Conservation (phyloP, 495 filamentous ascomycete species). For the Talaromyces borbonicus region DNA sequence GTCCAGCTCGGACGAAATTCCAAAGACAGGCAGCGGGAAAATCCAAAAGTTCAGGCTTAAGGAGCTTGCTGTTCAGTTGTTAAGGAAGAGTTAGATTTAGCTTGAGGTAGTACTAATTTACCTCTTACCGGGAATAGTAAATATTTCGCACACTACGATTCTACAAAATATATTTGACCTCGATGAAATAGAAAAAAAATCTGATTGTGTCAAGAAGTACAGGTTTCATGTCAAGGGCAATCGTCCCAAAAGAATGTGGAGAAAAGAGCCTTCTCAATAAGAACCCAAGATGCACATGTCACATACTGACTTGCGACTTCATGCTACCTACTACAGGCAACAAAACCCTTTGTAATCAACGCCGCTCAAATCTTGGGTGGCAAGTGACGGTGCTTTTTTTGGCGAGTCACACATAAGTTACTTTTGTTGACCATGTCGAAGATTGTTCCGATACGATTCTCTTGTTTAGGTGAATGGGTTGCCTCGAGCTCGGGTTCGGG, state of each 20-base stretch:
- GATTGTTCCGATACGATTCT: background rate
- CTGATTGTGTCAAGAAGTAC: too few species aligned
- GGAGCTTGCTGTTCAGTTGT: conserved; percentile 45
- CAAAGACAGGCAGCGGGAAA: conserved; percentile 94
- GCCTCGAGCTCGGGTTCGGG: conserved; percentile 14
- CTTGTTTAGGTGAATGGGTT: background rate
- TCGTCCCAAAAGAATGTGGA: background rate
- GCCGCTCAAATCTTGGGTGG: background rate
- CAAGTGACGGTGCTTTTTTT: conserved; percentile 5
- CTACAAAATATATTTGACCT: too few species aligned
- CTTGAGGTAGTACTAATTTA: background rate
- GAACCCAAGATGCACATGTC: too few species aligned
- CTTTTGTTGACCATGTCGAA: conserved; percentile 5
- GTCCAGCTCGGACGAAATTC: conserved; percentile 46
- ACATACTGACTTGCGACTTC: too few species aligned
- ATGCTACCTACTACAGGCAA: too few species aligned
- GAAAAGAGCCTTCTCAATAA: too few species aligned
- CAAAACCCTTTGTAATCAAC: background rate
- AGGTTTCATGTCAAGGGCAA: background rate
- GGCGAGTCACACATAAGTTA: conserved; percentile 8
- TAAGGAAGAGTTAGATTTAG: conserved; percentile 21
- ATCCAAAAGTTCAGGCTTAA: conserved; percentile 90
- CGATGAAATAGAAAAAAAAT: too few species aligned
- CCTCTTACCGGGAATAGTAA: too few species aligned
- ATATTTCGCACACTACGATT: too few species aligned